Conservation (phyloP, 2,329 filamentous ascomycete species). For the Trichophyton simii region DNA sequence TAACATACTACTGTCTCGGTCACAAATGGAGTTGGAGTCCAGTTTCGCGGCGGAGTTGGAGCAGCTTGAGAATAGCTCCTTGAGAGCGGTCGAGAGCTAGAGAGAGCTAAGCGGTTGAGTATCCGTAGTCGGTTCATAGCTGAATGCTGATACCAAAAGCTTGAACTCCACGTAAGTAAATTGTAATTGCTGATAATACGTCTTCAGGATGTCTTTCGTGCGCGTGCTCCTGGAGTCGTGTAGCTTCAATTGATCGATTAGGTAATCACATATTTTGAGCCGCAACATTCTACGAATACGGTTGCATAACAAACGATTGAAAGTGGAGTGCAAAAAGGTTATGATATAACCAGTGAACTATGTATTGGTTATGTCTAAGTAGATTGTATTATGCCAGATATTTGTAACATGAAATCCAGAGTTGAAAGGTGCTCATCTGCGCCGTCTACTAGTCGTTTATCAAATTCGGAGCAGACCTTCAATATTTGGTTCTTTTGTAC, state of each 20-base stretch:
- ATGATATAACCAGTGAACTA: neutral
- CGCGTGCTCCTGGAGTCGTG: neutral
- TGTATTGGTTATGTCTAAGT: neutral
- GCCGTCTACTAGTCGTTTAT: constrained; percentile 88
- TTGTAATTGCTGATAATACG: neutral
- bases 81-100: constrained; percentile 4
- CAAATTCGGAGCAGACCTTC: constrained; percentile 78
- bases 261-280: too few relatives aligned
- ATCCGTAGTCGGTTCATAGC: constrained; percentile 13
- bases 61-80: constrained; percentile 10
- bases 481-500: constrained; percentile 83
- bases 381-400: constrained; percentile 44
- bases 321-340: neutral
- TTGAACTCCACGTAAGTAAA: neutral
- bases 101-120: constrained; percentile 9
- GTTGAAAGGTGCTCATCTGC: constrained; percentile 90
- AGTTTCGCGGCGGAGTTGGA: constrained; percentile 26
- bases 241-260: too few relatives aligned
- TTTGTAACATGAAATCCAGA: constrained; percentile 68
- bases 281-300: too few relatives aligned
- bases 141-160: neutral
- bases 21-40: constrained; percentile 43
- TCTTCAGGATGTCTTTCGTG: neutral
- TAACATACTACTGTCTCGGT: constrained; percentile 45
- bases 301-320: neutral